Conservation (phyloP, 164 flowering plant genomes). For the Euptelea pleiosperma region DNA sequence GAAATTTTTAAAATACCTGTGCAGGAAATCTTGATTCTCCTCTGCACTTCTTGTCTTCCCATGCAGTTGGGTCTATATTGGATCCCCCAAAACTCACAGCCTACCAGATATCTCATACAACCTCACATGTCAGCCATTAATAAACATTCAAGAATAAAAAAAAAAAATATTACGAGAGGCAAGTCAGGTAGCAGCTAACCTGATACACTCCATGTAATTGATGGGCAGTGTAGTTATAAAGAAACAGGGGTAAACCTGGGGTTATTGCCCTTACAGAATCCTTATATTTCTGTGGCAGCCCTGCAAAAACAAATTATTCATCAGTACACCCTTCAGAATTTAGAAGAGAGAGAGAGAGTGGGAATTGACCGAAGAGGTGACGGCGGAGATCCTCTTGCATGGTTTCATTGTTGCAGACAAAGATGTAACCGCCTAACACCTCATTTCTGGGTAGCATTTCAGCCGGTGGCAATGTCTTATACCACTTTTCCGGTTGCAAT, state of each 20-base stretch:
- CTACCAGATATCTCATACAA: not conserved
- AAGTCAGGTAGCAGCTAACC: conserved; percentile 6
- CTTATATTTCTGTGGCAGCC: conserved; percentile 14
- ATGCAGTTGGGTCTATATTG: conserved; percentile 4
- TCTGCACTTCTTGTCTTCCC: too few species aligned
- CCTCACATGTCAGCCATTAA: too few species aligned
- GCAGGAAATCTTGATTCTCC: too few species aligned
- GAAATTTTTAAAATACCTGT: too few species aligned
- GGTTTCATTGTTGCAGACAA: conserved; percentile 14
- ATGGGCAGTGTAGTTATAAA: conserved; percentile 11
- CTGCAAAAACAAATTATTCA: not conserved
- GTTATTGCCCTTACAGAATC: conserved; percentile 16
- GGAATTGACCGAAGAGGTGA: conserved; percentile 9
- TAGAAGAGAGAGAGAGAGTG: not conserved
- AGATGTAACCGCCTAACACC: conserved; percentile 9
- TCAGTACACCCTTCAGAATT: not conserved
- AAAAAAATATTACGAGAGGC: not conserved
- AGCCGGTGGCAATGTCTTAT: conserved; percentile 4
- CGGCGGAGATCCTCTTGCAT: conserved; percentile 16
- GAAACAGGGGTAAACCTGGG: conserved; percentile 15
- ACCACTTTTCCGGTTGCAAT: conserved; percentile 7
- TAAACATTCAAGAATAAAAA: too few species aligned
- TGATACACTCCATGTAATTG: conserved; percentile 13
- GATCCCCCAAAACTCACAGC: conserved; percentile 2
- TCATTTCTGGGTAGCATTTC: conserved; percentile 9